Conservation (phyloP, 1,139 yeast species). For the Wickerhamomyces sp. region DNA sequence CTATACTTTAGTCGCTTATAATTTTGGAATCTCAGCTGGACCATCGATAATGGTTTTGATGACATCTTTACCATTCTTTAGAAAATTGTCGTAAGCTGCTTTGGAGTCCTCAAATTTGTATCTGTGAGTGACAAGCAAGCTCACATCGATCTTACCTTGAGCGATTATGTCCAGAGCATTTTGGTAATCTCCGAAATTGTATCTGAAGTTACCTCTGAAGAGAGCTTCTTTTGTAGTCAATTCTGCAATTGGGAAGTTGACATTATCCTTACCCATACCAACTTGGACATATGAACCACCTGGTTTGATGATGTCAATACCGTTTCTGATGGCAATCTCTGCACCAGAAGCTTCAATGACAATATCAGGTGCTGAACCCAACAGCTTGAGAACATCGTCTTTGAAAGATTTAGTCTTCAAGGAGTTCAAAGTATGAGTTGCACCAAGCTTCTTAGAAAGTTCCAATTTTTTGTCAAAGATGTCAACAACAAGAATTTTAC, state of each 20-base stretch:
- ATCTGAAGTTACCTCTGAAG: conserved; percentile 76
- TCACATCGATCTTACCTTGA: conserved; percentile 57
- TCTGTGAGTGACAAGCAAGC: conserved; percentile 70
- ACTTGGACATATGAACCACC: conserved; percentile 73
- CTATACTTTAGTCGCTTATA: too few relatives aligned
- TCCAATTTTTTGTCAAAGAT: conserved; percentile 26
- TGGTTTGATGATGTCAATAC: conserved; percentile 48
- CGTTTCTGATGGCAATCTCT: conserved; percentile 61
- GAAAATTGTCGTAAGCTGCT: conserved; percentile 72
- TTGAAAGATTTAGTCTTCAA: conserved; percentile 34
- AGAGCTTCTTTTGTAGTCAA: conserved; percentile 66
- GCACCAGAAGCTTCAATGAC: conserved; percentile 75
- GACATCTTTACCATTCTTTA: conserved; percentile 41
- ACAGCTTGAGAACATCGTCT: conserved; percentile 32
- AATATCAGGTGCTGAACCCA: conserved; percentile 47
- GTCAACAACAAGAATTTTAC: conserved; percentile 31
- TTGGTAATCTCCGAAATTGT: conserved; percentile 73
- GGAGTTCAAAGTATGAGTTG: conserved; percentile 54
- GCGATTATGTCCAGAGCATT: conserved; percentile 66
- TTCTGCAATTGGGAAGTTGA: conserved; percentile 70
- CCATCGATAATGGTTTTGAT: conserved; percentile 63
- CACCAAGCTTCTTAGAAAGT: conserved; percentile 27
- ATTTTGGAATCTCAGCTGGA: conserved; percentile 24
- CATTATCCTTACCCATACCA: conserved; percentile 67
- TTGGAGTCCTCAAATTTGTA: conserved; percentile 70